phyloP scores from a whole-genome alignment of 768 basidiomycete genomes.

The Leccinum olivaceopallidum region DNA sequence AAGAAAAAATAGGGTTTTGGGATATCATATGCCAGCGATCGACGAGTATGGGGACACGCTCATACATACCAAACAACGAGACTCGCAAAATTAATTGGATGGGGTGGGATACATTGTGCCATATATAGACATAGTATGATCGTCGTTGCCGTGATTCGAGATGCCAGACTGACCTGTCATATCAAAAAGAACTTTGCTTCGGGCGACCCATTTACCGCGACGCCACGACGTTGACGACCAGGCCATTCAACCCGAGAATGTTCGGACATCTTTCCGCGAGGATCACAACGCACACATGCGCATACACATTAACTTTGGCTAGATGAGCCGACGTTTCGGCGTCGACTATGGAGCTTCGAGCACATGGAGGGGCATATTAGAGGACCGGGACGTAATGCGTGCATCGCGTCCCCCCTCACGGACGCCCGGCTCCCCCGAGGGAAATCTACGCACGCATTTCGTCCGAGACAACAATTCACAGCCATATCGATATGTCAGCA shows the following conservation, averaged over 20 bases:
- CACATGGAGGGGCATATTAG: constrained; percentile 8
- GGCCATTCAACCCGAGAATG: constrained; percentile 3
- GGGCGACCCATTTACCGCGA: constrained; percentile 9
- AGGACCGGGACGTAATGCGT: constrained; percentile 12
- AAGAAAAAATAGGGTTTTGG: not conserved
- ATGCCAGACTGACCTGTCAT: constrained; percentile 12
- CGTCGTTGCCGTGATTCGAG: constrained; percentile 19
- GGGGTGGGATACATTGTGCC: constrained; percentile 2
- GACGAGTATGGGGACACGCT: not conserved
- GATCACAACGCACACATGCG: constrained; percentile 11
- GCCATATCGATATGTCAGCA: not conserved
- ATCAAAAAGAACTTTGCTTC: not conserved
- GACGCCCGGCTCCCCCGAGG: not conserved
- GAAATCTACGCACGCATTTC: not conserved
- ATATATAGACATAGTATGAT: constrained; percentile 12
- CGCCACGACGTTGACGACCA: constrained; percentile 4
- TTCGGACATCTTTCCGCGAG: constrained; percentile 5
- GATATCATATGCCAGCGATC: not conserved
- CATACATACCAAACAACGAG: not conserved
- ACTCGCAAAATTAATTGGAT: not conserved
- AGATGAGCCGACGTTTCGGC: constrained; percentile 1
- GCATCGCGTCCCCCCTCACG: not conserved
- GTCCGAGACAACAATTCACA: not conserved
- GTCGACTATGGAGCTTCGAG: constrained; percentile 12
- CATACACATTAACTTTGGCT: not conserved